Base-by-base conservation (phyloP, 140 eudicot species). In the Bidens hawaiensis region DNA sequence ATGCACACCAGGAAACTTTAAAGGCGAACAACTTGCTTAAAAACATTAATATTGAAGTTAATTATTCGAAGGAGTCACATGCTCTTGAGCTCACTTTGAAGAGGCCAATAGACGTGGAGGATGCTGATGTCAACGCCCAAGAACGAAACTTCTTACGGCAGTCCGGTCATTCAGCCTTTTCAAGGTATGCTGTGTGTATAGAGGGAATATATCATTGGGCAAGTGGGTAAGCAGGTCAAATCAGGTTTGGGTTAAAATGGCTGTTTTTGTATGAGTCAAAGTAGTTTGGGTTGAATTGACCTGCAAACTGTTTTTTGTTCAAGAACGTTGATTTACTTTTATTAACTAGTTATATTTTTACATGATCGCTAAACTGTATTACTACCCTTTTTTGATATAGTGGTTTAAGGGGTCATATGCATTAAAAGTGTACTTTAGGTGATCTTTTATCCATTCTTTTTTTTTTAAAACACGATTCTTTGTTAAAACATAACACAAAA, bases 161-260 rank as follows among this genome's bases (percentile, higher is more conserved):
- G 55, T 87, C 95, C 14, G 75, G 75, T 22, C 68, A 54, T 42
- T 87, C 95, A 11, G 95, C 95, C 53, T 87, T 87, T 73, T 73
- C 93, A 28, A 83, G 86, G 93, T 86, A 70, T 42, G 51, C 17
- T 40, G 57, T 62, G 14, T 71, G 46, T 45, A 28, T 30, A 56
- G 46, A 21, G 40, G 49, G 73, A 50, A 26, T 27, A 55, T 28
- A 14, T 11, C 31, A 13, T 52, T 15, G 43, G 45, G 47, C 15
- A 17, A 13, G 25, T 56, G 16, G 62, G 15, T 28, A 10, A 55
- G 31, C 7, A 9, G n/a, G n/a, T 25, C 38, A 4, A 26, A 53
- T 4, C 14, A 4, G 21, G 62, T 55, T 15, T 16, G 22, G 42
- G 3, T 55, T 25, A 8, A 27, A 27, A 26, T 54, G 60, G 42